Evolutionary conservation across 768 basidiomycete species (phyloP).

Genomic region (Dioszegia crocea): DNA sequence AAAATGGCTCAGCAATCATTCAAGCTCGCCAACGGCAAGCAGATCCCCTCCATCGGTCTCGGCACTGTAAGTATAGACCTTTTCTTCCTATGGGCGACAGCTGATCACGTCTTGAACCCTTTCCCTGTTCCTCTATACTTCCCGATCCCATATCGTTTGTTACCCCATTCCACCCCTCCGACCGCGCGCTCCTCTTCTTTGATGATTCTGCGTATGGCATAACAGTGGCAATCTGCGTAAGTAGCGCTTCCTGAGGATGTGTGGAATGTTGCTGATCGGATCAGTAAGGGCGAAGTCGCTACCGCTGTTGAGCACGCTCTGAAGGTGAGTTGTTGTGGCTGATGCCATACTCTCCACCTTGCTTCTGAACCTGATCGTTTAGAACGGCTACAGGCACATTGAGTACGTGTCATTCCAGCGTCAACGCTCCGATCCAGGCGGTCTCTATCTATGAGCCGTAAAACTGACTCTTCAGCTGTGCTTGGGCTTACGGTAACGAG

Average conservation of each 20-base stretch:
- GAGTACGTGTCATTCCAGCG: constrained; percentile 50
- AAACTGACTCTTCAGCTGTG: constrained; percentile 33
- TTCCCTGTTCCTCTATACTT: background rate
- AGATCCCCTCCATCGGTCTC: constrained; percentile 71
- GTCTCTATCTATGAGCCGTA: background rate
- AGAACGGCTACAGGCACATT: constrained; percentile 43
- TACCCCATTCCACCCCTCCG: background rate
- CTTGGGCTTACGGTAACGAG: constrained; percentile 69
- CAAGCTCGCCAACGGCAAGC: constrained; percentile 52
- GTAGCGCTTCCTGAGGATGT: constrained; percentile 9
- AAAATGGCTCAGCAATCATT: constrained; percentile 35
- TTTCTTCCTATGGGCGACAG: background rate
- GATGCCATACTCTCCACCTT: background rate
- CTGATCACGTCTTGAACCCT: constrained; percentile 5
- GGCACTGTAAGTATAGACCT: constrained; percentile 52
- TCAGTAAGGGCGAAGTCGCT: constrained; percentile 37
- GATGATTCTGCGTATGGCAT: too few species aligned
- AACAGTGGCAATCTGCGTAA: constrained; percentile 43
- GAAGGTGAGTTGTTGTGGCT: constrained; percentile 29
- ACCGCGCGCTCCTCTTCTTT: background rate
- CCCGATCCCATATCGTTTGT: background rate
- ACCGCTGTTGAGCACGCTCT: constrained; percentile 45
- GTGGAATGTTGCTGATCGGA: background rate
- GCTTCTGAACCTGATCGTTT: background rate
- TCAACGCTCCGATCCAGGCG: background rate